These are phyloP conservation scores for Diaporthe ampelina DNA, from an alignment of 2,329 filamentous ascomycete species.

Conservation along the genomic window DNA sequence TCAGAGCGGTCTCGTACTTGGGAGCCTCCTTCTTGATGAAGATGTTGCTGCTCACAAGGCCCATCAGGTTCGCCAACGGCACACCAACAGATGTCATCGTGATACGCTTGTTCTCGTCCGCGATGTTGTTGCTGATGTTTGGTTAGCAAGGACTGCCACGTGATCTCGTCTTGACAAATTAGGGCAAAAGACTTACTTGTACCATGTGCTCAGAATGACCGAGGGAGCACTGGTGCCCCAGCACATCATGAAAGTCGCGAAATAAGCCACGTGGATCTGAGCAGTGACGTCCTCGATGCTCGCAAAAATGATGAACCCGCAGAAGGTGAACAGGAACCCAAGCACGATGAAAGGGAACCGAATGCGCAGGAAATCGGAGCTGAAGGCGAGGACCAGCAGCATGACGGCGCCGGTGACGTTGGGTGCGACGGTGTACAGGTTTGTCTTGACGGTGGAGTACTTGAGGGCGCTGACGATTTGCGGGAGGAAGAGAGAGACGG, in stretches of 20 bases:
- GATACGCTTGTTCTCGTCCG: constrained; percentile 80
- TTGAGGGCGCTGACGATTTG: constrained; percentile 67
- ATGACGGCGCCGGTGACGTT: constrained; percentile 81
- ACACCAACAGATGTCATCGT: constrained; percentile 80
- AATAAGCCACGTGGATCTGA: constrained; percentile 78
- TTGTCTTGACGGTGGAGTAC: constrained; percentile 70
- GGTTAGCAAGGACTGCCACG: not conserved
- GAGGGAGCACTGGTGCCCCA: constrained; percentile 83
- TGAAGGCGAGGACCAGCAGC: constrained; percentile 79
- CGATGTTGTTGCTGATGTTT: constrained; percentile 74
- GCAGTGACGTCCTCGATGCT: constrained; percentile 69
- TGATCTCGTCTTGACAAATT: accelerated
- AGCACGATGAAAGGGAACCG: constrained; percentile 82
- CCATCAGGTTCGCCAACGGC: constrained; percentile 83
- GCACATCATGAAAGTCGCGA: constrained; percentile 85
- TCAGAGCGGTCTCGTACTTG: constrained; percentile 75
- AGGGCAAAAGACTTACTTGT: constrained; percentile 61
- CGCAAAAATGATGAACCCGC: constrained; percentile 84
- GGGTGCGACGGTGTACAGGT: constrained; percentile 85
- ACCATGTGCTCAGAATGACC: constrained; percentile 75
- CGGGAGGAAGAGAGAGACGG: constrained; percentile 63
- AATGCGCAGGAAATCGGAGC: constrained; percentile 73
- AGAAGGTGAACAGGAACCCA: constrained; percentile 81
- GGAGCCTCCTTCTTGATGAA: constrained; percentile 73
- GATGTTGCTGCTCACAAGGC: constrained; percentile 77